Conservation (phyloP, 345 rosid species). For the Populus tremula region DNA sequence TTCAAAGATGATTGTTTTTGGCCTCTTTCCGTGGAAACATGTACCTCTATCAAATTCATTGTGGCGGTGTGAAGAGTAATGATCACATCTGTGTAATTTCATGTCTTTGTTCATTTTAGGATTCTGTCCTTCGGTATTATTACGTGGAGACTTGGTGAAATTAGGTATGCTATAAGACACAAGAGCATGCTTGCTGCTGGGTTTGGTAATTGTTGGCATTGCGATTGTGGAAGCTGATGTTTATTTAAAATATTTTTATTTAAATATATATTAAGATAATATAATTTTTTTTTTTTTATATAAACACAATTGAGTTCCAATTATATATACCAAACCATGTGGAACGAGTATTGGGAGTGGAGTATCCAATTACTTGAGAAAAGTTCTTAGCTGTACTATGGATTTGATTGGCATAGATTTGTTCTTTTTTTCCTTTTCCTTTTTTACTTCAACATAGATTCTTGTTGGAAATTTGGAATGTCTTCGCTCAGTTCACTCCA, state of each 20-base stretch:
- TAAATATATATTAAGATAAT: too few species aligned
- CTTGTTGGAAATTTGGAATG: constrained; percentile 30
- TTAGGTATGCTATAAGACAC: constrained; percentile 16
- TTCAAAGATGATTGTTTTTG: constrained; percentile 2
- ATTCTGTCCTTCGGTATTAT: constrained; percentile 11
- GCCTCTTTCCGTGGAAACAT: background rate
- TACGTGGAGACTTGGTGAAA: constrained; percentile 15
- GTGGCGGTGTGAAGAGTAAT: constrained; percentile 4
- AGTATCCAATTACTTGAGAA: background rate
- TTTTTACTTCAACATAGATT: constrained; percentile 18
- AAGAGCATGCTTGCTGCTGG: constrained; percentile 12
- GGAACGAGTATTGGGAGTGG: constrained; percentile 26
- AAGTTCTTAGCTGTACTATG: constrained; percentile 20
- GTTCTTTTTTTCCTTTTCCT: background rate
- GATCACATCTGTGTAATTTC: constrained; percentile 3
- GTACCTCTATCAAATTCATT: background rate
- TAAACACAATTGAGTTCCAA: background rate
- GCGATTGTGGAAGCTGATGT: too few species aligned
- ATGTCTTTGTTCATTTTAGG: constrained; percentile 17
- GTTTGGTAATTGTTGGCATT: background rate
- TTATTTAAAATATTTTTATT: too few species aligned
- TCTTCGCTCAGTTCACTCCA: constrained; percentile 16
- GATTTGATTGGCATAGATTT: background rate
- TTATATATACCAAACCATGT: constrained; percentile 4
- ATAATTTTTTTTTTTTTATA: too few species aligned